These are phyloP conservation scores for Entelexis sorbosivorans DNA, from an alignment of 1,139 yeast species.

Conservation along the genomic window DNA sequence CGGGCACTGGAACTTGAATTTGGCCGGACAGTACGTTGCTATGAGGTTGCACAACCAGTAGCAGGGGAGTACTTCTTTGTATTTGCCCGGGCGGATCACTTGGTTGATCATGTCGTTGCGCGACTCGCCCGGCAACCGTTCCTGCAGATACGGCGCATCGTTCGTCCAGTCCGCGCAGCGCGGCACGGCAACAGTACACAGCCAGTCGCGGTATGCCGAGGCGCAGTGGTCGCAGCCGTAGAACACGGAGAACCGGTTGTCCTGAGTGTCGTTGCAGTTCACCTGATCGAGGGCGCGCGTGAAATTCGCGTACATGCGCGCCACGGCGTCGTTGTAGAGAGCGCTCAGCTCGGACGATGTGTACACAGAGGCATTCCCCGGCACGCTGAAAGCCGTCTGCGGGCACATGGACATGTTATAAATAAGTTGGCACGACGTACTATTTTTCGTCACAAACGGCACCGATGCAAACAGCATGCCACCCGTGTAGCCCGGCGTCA, in stretches of 20 bases:
- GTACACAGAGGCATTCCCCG: slow-evolving; percentile 39
- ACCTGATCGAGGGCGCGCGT: slow-evolving; percentile 64
- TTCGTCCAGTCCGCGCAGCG: slow-evolving; percentile 53
- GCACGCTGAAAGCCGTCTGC: slow-evolving; percentile 81
- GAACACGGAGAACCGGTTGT: slow-evolving; percentile 62
- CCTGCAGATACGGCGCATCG: slow-evolving; percentile 38
- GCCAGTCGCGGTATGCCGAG: slow-evolving; percentile 68
- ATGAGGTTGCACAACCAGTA: slow-evolving; percentile 66
- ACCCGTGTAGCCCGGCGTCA: slow-evolving; percentile 35
- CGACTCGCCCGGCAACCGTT: slow-evolving; percentile 43
- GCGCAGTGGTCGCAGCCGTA: slow-evolving; percentile 64
- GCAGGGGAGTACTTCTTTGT: slow-evolving; percentile 81
- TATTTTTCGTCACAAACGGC: slow-evolving; percentile 48
- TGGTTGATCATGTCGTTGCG: slow-evolving; percentile 52
- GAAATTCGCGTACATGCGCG: slow-evolving; percentile 49
- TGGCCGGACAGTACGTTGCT: slow-evolving; percentile 75
- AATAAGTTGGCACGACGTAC: slow-evolving; percentile 55
- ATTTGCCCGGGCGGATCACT: slow-evolving; percentile 50
- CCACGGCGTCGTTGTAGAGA: slow-evolving; percentile 57
- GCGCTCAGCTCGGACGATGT: slow-evolving; percentile 30
- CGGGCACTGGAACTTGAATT: slow-evolving; percentile 69
- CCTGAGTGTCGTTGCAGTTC: slow-evolving; percentile 62
- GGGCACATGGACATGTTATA: slow-evolving; percentile 67
- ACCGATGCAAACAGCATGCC: slow-evolving; percentile 57
- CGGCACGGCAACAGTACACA: slow-evolving; percentile 85